Evolutionary conservation across 2,329 filamentous ascomycete species (phyloP).

Genomic region (Colletotrichum chlorophyti): DNA sequence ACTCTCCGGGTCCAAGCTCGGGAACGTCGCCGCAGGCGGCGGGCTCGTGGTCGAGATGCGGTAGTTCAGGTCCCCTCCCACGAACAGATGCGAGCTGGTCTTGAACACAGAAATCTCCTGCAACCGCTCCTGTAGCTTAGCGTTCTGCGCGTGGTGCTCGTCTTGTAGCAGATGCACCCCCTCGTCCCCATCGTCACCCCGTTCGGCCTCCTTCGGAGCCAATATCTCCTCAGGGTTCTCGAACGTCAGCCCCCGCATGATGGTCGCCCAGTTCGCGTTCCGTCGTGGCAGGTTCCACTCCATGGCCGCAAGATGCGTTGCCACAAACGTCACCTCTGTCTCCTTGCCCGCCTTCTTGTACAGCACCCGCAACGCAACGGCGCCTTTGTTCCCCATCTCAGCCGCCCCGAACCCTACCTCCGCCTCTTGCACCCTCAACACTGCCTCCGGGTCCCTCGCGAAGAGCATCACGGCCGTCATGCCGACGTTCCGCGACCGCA

Average conservation of each 20-base stretch:
- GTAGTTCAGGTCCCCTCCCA: slow-evolving; percentile 95
- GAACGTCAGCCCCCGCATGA: slow-evolving; percentile 84
- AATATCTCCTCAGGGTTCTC: slow-evolving; percentile 55
- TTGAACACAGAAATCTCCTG: slow-evolving; percentile 74
- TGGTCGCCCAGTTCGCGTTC: slow-evolving; percentile 88
- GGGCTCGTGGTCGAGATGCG: slow-evolving; percentile 77
- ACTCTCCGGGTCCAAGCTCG: slow-evolving; percentile 60
- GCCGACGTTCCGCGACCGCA: slow-evolving; percentile 78
- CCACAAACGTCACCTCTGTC: slow-evolving; percentile 82
- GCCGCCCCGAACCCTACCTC: slow-evolving; percentile 84
- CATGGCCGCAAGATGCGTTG: slow-evolving; percentile 88
- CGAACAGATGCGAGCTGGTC: slow-evolving; percentile 78
- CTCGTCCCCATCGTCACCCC: slow-evolving; percentile 37
- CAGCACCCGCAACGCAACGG: slow-evolving; percentile 77
- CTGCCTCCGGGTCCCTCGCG: slow-evolving; percentile 65
- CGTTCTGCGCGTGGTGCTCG: slow-evolving; percentile 41
- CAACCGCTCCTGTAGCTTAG: slow-evolving; percentile 50
- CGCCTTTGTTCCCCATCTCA: slow-evolving; percentile 96
- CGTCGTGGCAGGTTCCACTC: slow-evolving; percentile 78
- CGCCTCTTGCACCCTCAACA: slow-evolving; percentile 75
- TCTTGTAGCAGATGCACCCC: slow-evolving; percentile 40
- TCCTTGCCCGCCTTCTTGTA: slow-evolving; percentile 51
- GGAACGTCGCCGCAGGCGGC: slow-evolving; percentile 67
- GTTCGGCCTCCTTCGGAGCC: slow-evolving; percentile 29
- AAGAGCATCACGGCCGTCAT: slow-evolving; percentile 93